A percentile compares a stretch with the other conserved stretches of the same genome.
Conservation (phyloP, 2,329 filamentous ascomycete genomes). For the Sarocladiaceae sp. region DNA sequence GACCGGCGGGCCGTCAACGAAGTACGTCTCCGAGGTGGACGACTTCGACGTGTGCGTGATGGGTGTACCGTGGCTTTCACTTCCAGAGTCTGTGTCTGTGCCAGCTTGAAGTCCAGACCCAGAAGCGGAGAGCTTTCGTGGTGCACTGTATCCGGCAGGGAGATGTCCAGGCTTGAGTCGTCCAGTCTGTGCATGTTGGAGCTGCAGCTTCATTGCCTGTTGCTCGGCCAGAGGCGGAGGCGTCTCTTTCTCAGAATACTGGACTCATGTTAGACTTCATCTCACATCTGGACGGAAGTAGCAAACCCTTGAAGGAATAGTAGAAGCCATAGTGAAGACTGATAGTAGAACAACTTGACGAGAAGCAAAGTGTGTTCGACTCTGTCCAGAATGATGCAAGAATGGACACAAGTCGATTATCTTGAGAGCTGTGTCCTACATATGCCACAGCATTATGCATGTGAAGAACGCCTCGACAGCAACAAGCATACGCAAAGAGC, state of each 20-base stretch:
- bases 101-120: neutral
- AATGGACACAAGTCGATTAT: neutral
- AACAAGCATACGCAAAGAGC: neutral
- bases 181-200: neutral
- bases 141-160: neutral
- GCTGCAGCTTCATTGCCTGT: neutral
- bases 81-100: neutral
- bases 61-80: neutral
- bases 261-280: neutral
- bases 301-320: neutral
- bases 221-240: neutral
- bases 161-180: neutral
- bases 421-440: neutral
- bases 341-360: too few species aligned
- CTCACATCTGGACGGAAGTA: neutral
- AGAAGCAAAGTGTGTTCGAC: too few species aligned
- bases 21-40: neutral
- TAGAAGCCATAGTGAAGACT: neutral
- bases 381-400: neutral
- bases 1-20: neutral
- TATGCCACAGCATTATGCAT: slow-evolving; percentile 4
- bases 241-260: neutral
- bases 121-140: neutral
- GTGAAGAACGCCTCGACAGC: too few species aligned
- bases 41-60: neutral